Evolutionary conservation across 129 eudicot genomes (phyloP).

Genomic region (Flaveria linearis): DNA sequence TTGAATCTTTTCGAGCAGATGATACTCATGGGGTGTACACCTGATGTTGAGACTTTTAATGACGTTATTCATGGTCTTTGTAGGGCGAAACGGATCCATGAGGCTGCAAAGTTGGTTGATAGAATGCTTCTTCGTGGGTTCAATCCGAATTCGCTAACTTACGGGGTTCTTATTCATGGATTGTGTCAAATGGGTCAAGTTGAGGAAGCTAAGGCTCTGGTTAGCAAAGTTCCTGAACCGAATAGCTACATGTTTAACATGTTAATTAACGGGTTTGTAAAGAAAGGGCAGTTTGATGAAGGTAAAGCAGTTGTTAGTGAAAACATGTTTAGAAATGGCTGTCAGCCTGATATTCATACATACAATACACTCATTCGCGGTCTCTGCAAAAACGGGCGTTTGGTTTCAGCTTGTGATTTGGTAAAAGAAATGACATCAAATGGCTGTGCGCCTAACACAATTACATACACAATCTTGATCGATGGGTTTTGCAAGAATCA

Average conservation of each 20-base stretch:
- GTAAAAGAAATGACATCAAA: constrained; percentile 51
- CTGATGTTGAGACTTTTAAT: constrained; percentile 88
- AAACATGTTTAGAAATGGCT: constrained; percentile 49
- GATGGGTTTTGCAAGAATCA: constrained; percentile 73
- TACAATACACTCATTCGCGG: constrained; percentile 70
- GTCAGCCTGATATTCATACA: constrained; percentile 65
- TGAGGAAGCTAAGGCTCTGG: constrained; percentile 61
- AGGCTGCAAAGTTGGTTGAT: constrained; percentile 82
- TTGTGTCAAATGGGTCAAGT: constrained; percentile 65
- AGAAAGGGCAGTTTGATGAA: constrained; percentile 61
- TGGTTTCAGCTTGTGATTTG: constrained; percentile 57
- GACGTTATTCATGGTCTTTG: constrained; percentile 84
- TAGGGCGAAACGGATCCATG: constrained; percentile 59
- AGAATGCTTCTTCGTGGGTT: constrained; percentile 89
- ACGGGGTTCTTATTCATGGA: constrained; percentile 73
- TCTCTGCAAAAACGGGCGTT: constrained; percentile 55
- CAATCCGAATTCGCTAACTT: constrained; percentile 65
- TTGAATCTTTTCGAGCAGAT: constrained; percentile 74
- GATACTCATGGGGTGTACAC: constrained; percentile 86
- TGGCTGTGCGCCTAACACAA: constrained; percentile 59
- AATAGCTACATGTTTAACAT: constrained; percentile 66
- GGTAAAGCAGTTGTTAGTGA: constrained; percentile 58
- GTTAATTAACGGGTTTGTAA: constrained; percentile 70
- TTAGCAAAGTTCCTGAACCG: constrained; percentile 77
- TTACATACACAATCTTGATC: constrained; percentile 70